Base-by-base conservation (phyloP, 2,329 filamentous ascomycete genomes). In the Colletotrichum tropicicola region DNA sequence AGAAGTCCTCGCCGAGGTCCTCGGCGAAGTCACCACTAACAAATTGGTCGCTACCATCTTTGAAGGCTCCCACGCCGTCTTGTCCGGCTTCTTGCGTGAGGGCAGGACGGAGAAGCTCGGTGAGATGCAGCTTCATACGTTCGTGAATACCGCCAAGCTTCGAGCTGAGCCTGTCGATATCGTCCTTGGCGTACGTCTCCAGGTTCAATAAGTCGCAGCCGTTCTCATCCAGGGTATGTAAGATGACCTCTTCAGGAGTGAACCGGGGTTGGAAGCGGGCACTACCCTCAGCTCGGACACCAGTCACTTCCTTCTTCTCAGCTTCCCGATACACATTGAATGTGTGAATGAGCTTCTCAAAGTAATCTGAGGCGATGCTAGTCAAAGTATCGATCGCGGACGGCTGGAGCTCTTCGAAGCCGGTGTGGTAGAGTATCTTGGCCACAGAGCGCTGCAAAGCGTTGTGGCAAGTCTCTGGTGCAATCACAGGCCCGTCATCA, bases 1-100 rank as follows among this genome's bases (percentile, higher is more conserved):
- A 99, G 86, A 98, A 99, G 80, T 99, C 96, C 82, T 99, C 96
- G 66, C 94, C 95, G 12, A 99, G 91, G 71, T 99, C 96, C 75
- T 98, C 96, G 1, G 96, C 96, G 76, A 99, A 99, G 77, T 99
- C 96, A 67, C 96, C 96, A 47, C 92, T 93, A 49, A 98, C 90
- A 71, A 98, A 99, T 75, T 98, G 96, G 69, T 99, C 96, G 77
- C 94, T 97, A 69, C 94, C 95, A 72, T 99, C 96, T 68, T 97
- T 93, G 84, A 99, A 99, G 6, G 94, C 92, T 60, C 91, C 92
- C 5, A 91, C 94, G 35, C 94, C 96, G 74, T 98, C 96, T 30
- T 88, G 87, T 35, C 92, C 91, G 45, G 87, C 89, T 72, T 97
- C 92, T 41, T 75, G 72, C 52, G 89, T 87, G 55, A 99, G 86